Conservation (phyloP, 2,329 filamentous ascomycete species). For the Penicillium hesseltinei region DNA sequence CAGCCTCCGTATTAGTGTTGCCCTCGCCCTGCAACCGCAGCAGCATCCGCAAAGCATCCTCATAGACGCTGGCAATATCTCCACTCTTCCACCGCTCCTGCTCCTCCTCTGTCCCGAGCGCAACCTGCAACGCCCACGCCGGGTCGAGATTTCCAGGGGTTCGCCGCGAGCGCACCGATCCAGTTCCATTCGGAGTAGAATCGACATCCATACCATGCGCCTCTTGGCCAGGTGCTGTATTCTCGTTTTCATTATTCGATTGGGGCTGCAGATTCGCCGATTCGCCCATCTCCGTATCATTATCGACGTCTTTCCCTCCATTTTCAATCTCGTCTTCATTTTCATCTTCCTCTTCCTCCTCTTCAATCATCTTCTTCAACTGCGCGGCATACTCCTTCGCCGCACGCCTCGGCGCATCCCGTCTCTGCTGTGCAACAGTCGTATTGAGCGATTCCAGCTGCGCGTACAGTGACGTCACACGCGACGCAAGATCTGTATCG, state of each 20-base stretch:
- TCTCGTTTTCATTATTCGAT: neutral
- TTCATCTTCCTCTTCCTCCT: slow-evolving; percentile 53
- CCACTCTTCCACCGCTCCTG: slow-evolving; percentile 41
- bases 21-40: slow-evolving; percentile 40
- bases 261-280: slow-evolving; percentile 9
- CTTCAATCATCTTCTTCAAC: slow-evolving; percentile 35
- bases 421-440: slow-evolving; percentile 46
- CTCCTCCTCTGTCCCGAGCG: slow-evolving; percentile 35
- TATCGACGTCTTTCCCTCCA: slow-evolving; percentile 41
- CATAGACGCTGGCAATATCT: slow-evolving; percentile 45
- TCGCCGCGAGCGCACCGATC: neutral
- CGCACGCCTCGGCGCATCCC: slow-evolving; percentile 44
- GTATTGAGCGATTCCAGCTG: slow-evolving; percentile 50
- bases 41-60: slow-evolving; percentile 40
- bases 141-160: slow-evolving; percentile 7
- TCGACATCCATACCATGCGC: slow-evolving; percentile 34
- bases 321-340: slow-evolving; percentile 52
- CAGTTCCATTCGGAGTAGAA: slow-evolving; percentile 5
- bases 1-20: slow-evolving; percentile 19
- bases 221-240: slow-evolving; percentile 3
- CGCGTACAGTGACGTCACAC: slow-evolving; percentile 46
- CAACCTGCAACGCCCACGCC: slow-evolving; percentile 33
- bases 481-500: slow-evolving; percentile 44
- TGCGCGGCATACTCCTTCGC: slow-evolving; percentile 40
- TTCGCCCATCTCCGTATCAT: slow-evolving; percentile 27